These are phyloP conservation scores for Pseudogymnoascus sp. DNA, from an alignment of 2,329 filamentous ascomycete genomes.

Conservation along the genomic window DNA sequence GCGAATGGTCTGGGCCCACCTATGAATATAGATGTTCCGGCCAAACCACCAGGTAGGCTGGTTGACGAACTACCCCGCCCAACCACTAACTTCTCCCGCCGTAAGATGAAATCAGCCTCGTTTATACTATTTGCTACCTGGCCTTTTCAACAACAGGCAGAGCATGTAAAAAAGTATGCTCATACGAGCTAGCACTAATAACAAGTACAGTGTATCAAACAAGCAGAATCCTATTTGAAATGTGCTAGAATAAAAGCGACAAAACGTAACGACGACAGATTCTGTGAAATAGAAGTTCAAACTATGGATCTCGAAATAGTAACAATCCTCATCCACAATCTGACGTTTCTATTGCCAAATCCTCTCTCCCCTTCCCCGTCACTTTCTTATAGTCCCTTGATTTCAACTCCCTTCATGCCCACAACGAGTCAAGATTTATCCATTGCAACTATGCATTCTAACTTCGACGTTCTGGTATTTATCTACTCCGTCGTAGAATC, in stretches of 20 bases:
- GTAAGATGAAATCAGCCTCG: neutral
- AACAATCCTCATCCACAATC: neutral
- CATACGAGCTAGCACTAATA: neutral
- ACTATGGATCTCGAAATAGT: neutral
- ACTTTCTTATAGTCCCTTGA: neutral
- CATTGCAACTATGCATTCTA: neutral
- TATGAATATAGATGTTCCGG: too few relatives aligned
- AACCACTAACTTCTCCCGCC: neutral
- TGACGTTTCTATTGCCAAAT: neutral
- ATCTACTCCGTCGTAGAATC: neutral
- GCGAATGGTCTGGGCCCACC: neutral
- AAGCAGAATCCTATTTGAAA: neutral
- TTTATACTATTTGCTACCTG: neutral
- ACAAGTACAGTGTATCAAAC: neutral
- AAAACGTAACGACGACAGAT: neutral
- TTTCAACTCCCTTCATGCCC: neutral
- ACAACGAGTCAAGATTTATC: neutral
- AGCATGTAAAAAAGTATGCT: too few relatives aligned
- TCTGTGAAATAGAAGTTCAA: neutral
- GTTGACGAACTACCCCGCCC: too few relatives aligned
- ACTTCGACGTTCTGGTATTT: neutral
- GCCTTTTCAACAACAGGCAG: too few relatives aligned
- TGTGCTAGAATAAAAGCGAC: neutral
- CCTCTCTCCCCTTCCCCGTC: neutral
- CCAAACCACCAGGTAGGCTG: too few relatives aligned